Base-by-base conservation (phyloP, 495 filamentous ascomycete species). In the Xylaria sp. region DNA sequence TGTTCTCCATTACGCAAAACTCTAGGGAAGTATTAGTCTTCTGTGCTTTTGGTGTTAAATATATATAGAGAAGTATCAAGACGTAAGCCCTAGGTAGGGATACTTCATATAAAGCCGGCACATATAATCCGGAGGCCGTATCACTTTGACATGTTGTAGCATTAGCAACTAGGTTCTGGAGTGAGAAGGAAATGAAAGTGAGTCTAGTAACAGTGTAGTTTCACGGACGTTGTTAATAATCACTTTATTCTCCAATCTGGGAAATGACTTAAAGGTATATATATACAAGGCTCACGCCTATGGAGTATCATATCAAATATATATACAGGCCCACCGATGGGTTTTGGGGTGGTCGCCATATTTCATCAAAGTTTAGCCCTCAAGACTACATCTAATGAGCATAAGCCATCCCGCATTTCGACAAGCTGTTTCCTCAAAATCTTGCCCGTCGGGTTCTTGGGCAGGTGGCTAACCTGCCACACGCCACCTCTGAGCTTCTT, bases 401-500 rank as follows among this genome's bases (percentile, higher is more conserved):
- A 78, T 5, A 72, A 43, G 4, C 76, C 74, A 52, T 72, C 68
- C 57, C 73, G 72, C 73, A 76, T 78, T 11, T 69, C 69, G 15
- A 63, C 73, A 61, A 81, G 68, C 53, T 80, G 55, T 52, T 77
- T 77, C 41, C 80, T 75, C 35, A 81, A 61, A 40, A 81, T 80
- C 70, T 82, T 81, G 6, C 78, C 78, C 7, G 75, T 80, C 33
- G 80, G 67, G 59, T 80, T 82, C 61, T 77, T 82, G 8, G 81
- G 79, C 14, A 83, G 55, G 41, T 63, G 61, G 14, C 72, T 70
- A 17, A 81, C 66, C 53, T 77, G 71, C 77, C 77, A 77, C 0
- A 83, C 76, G 3, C 81, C 81, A 15, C 80, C 81, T 57, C 77
- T 76, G 12, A 83, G 72, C 65, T 78, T 80, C 72, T 83, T 82